These are phyloP conservation scores for Emergomyces orientalis DNA, from an alignment of 2,329 filamentous ascomycete species.

Conservation along the genomic window DNA sequence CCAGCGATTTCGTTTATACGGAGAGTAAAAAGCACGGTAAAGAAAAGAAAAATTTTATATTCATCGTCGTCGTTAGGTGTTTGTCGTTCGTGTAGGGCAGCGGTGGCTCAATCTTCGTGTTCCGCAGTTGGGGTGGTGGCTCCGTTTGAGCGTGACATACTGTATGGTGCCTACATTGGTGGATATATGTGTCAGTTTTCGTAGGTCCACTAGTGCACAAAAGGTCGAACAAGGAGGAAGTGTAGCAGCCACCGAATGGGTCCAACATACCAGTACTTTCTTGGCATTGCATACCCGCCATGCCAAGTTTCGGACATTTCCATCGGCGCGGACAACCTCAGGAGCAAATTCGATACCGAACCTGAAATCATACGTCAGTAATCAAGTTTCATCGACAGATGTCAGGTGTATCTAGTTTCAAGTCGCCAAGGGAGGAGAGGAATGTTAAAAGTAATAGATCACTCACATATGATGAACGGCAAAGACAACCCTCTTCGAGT, in stretches of 20 bases:
- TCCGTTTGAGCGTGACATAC: conserved; percentile 57
- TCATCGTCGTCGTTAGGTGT: conserved; percentile 1
- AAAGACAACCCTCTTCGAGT: conserved; percentile 81
- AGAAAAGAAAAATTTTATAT: background rate
- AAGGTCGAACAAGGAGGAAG: conserved; percentile 4
- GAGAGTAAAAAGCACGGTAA: background rate
- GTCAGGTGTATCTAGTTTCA: background rate
- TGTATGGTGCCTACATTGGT: conserved; percentile 54
- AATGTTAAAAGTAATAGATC: background rate
- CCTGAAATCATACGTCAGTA: conserved; percentile 31
- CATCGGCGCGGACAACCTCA: conserved; percentile 84
- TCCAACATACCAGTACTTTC: conserved; percentile 68
- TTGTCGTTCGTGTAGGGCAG: conserved; percentile 3
- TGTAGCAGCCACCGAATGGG: background rate
- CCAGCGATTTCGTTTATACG: background rate
- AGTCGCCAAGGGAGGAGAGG: background rate
- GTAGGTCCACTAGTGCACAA: background rate
- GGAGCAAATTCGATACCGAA: conserved; percentile 92
- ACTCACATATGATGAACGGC: conserved; percentile 83
- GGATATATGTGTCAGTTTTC: background rate
- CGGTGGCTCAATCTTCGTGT: background rate
- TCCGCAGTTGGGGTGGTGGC: conserved; percentile 48
- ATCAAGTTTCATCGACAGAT: background rate
- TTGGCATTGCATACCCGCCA: conserved; percentile 96
- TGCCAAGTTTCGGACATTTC: conserved; percentile 78